Evolutionary conservation across 768 basidiomycete species (phyloP), one percentile per base, ranked within the genome.

Genomic region (Leccinum uliginosum): DNA sequence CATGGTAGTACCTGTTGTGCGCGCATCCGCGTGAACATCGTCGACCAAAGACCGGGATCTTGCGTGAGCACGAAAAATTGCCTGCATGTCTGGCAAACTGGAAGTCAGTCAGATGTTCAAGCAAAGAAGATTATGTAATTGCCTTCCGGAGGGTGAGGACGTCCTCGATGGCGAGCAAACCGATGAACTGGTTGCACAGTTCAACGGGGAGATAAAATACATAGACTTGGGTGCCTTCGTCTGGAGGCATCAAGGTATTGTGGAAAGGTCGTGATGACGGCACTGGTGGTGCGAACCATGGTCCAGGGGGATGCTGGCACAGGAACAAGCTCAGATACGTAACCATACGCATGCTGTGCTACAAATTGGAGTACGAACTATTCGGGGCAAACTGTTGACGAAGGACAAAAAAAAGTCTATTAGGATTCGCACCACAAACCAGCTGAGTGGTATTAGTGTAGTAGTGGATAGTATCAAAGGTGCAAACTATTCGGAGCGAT

Each of bases 41-140:
- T 43, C n/a, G 32, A 54, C 67, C 68, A 70, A 19, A 70, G 24
- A 19, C 55, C 35, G 6, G 50, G 52, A 29, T 63, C 56, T 51
- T 57, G 55, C 12, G 61, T 70, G 50, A 68, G 47, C 8, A 19
- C 35, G 30, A 48, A 19, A 43, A 68, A 60, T 23, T 47, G 50
- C 46, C 56, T 67, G 61, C 65, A 70, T 59, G 68, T 70, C 67
- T 69, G 44, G 24, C 19, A 47, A 46, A 54, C 2, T 40, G 17
- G 54, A 19, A 19, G 38, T 53, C 23, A 54, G 9, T 47, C 44
- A 32, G 27, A 40, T 34, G 1, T 26, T 15, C 19, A 23, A 5
- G 45, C 11, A 26, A 12, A 32, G 35, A 34, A 8, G 19, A 14
- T 21, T 14, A 15, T n/a, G n/a, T n/a, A n/a, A 2, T 26, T 56